phyloP scores from a whole-genome alignment of 371 early-diverging fungal species.

The Mortierella sp. region DNA sequence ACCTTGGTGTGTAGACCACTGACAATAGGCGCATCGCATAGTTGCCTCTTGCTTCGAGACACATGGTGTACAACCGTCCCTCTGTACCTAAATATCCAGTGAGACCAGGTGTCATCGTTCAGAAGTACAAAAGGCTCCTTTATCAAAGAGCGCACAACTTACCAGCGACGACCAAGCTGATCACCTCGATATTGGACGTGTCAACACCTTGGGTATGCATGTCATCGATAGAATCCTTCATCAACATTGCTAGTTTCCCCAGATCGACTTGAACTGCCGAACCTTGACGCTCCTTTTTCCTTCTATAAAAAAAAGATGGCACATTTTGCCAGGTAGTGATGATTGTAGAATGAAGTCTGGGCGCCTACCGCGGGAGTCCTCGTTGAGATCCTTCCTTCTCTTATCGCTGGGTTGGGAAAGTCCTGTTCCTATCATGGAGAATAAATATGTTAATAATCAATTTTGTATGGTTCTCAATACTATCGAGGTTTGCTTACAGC shows the following conservation, averaged over 20 bases:
- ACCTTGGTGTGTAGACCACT: slow-evolving; percentile 20
- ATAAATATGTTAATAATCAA: neutral
- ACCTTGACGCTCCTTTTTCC: slow-evolving; percentile 29
- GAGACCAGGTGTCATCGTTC: neutral
- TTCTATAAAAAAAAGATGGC: slow-evolving; percentile 25
- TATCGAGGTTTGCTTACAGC: neutral
- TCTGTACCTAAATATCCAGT: slow-evolving; percentile 6
- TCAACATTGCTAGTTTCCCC: slow-evolving; percentile 20
- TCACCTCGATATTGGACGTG: slow-evolving; percentile 7
- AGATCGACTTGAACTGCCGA: slow-evolving; percentile 11
- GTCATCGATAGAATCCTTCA: slow-evolving; percentile 35
- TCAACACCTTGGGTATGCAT: slow-evolving; percentile 13
- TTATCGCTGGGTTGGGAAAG: slow-evolving; percentile 26
- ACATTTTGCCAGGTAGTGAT: slow-evolving; percentile 1
- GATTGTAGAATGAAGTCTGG: slow-evolving; percentile 17
- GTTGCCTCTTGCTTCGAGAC: slow-evolving; percentile 12
- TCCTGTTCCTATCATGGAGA: slow-evolving; percentile 12
- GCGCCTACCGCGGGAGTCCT: slow-evolving; percentile 1
- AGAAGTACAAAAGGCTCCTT: neutral
- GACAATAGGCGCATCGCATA: slow-evolving; percentile 9
- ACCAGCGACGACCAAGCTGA: slow-evolving; percentile 19
- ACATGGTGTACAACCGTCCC: slow-evolving; percentile 13
- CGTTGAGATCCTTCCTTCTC: slow-evolving; percentile 19
- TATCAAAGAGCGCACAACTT: slow-evolving; percentile 13
- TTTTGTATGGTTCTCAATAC: slow-evolving; percentile 4